Percentiles rank a stretch among this genome's conserved stretches.
These are phyloP conservation scores for Fusarium devonianum DNA, from an alignment of 2,329 filamentous ascomycete species.

Conservation along the genomic window DNA sequence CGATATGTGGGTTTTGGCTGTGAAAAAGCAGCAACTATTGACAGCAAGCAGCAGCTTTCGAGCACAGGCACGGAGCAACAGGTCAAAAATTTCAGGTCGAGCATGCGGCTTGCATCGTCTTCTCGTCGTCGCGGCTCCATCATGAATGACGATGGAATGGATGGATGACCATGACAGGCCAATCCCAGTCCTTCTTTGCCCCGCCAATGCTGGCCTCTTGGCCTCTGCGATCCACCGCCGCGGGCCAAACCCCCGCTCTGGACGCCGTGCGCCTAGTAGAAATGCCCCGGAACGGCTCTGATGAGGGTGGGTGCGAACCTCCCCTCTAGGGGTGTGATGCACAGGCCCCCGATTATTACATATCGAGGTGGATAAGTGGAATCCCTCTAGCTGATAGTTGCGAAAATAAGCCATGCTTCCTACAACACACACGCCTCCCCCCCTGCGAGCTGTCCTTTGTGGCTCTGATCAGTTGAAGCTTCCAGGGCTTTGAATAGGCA, in stretches of 20 bases:
- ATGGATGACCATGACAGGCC: slow-evolving; percentile 26
- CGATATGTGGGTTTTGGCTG: neutral
- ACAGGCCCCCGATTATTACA: too few relatives aligned
- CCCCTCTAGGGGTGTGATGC: too few relatives aligned
- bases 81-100: slow-evolving; percentile 11
- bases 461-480: too few relatives aligned
- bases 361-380: too few relatives aligned
- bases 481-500: too few relatives aligned
- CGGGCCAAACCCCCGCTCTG: slow-evolving; percentile 37
- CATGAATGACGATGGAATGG: slow-evolving; percentile 40
- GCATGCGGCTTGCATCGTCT: slow-evolving; percentile 41
- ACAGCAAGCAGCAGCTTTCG: neutral
- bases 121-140: slow-evolving; percentile 38
- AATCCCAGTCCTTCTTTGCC: slow-evolving; percentile 30
- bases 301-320: neutral
- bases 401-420: too few relatives aligned
- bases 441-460: too few relatives aligned
- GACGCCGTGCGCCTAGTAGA: slow-evolving; percentile 26
- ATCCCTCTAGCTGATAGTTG: too few relatives aligned
- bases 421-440: too few relatives aligned
- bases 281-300: slow-evolving; percentile 18
- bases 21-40: slow-evolving; percentile 1
- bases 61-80: slow-evolving; percentile 3
- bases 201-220: slow-evolving; percentile 31
- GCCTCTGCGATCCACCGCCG: slow-evolving; percentile 35